These are phyloP conservation scores for Phialophora macrospora DNA, from an alignment of 2,329 filamentous ascomycete species.

Conservation along the genomic window DNA sequence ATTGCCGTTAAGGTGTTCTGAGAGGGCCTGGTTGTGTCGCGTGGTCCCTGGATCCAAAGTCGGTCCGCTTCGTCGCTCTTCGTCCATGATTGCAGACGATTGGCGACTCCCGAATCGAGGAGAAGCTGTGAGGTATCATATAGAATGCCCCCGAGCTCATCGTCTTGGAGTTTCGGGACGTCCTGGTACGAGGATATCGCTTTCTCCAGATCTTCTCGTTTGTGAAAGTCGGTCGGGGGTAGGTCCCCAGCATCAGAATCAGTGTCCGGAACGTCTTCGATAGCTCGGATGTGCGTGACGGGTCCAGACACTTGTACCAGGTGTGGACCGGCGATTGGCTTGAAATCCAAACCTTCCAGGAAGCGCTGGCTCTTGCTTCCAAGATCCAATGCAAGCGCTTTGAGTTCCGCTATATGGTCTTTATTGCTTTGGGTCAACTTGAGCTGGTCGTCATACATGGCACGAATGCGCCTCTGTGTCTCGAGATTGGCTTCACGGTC, in stretches of 20 bases:
- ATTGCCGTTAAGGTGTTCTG: neutral
- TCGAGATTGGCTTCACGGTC: conserved; percentile 1
- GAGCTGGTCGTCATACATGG: conserved; percentile 1
- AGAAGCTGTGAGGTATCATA: neutral
- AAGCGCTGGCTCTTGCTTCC: neutral
- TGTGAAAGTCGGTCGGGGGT: neutral
- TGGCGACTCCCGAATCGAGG: neutral
- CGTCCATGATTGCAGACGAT: neutral
- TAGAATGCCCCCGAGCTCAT: neutral
- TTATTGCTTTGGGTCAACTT: neutral
- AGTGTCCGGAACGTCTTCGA: neutral
- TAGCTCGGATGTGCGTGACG: neutral
- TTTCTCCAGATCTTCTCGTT: neutral
- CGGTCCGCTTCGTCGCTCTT: neutral
- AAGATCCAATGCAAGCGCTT: neutral
- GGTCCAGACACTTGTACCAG: neutral
- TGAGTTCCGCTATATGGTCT: neutral
- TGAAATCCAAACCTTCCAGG: neutral
- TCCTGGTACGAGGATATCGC: neutral
- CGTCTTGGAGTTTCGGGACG: neutral
- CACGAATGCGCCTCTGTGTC: neutral
- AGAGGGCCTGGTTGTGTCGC: neutral
- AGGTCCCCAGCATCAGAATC: neutral
- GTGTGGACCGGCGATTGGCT: neutral
- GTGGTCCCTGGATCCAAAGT: conserved; percentile 5